Base-by-base conservation (phyloP, 768 basidiomycete genomes). In the Cubamyces sp. region DNA sequence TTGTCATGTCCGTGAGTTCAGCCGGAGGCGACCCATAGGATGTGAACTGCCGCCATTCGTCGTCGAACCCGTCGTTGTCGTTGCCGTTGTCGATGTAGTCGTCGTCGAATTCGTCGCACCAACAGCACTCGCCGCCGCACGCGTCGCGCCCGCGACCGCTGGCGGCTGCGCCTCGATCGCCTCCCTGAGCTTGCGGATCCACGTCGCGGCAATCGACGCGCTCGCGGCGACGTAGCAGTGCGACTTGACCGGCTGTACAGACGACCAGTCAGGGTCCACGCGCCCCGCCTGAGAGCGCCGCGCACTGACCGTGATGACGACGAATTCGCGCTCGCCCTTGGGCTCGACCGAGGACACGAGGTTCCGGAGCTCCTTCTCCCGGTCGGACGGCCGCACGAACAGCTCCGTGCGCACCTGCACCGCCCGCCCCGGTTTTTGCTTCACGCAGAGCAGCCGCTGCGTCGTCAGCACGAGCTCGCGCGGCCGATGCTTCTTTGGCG, bases 241-340 rank as follows among this genome's bases (percentile, higher is more conserved):
- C 14, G 75, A 78, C 67, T 81, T 85, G 7, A 80, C 75, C 21
- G 79, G 74, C 85, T 86, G 61, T 18, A 56, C 37, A 37, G 23
- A 21, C 45, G 40, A 61, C 45, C 28, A 48, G 60, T 59, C 56
- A 66, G 53, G 54, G 18, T 41, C 51, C 45, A 56, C 41, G 26
- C 53, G 5, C 25, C 48, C 50, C 15, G n/a, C 39, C 41, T 53
- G 47, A 57, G 30, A 39, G 23, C 39, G 21, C n/a, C 51, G 39
- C 48, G n/a, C 21, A 75, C 84, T 69, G 62, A 88, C 87, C 43
- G 86, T 85, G 66, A 86, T 72, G 39, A 88, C 78, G 16, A 83
- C 80, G 69, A 88, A 87, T 69, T 85, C 84, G 40, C 82, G 75
- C 56, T 84, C 84, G 49, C 83, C 76, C 67, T 84, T 85, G 26